phyloP scores from a whole-genome alignment of 176 grass and related monocot species.

The Poa pratensis region DNA sequence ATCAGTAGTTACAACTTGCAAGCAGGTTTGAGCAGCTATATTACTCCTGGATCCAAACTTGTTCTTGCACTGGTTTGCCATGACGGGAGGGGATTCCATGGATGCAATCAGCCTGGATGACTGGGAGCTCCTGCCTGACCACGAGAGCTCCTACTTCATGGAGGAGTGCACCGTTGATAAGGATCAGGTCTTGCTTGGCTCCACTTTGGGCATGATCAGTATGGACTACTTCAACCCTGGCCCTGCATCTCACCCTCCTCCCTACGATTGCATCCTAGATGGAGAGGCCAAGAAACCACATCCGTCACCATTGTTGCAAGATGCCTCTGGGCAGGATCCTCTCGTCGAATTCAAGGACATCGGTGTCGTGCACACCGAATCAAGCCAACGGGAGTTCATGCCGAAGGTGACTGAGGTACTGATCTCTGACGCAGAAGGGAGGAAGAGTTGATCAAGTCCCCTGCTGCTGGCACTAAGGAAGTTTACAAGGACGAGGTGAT shows the following conservation, averaged over 20 bases:
- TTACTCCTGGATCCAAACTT: constrained; percentile 13
- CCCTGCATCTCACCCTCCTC: constrained; percentile 42
- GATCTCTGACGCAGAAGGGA: constrained; percentile 41
- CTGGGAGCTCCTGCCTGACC: constrained; percentile 86
- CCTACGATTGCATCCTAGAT: constrained; percentile 24
- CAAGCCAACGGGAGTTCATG: background rate
- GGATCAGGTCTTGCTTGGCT: constrained; percentile 42
- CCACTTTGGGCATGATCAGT: constrained; percentile 52
- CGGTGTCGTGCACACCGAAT: constrained; percentile 22
- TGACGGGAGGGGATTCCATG: constrained; percentile 45
- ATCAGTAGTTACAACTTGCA: constrained; percentile 9
- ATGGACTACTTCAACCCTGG: constrained; percentile 61
- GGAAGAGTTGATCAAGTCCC: constrained; percentile 8
- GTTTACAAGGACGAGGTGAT: constrained; percentile 31
- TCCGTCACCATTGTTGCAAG: background rate
- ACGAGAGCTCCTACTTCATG: constrained; percentile 45
- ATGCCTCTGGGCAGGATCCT: background rate
- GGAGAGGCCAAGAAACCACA: background rate
- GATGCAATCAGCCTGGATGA: constrained; percentile 68
- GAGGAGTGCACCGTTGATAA: constrained; percentile 36
- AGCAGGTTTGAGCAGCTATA: constrained; percentile 28
- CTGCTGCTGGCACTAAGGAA: background rate
- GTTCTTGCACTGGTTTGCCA: constrained; percentile 28
- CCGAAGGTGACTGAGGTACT: background rate
- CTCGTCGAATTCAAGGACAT: constrained; percentile 53